Conservation (phyloP, 345 rosid species). For the Brassica juncea region DNA sequence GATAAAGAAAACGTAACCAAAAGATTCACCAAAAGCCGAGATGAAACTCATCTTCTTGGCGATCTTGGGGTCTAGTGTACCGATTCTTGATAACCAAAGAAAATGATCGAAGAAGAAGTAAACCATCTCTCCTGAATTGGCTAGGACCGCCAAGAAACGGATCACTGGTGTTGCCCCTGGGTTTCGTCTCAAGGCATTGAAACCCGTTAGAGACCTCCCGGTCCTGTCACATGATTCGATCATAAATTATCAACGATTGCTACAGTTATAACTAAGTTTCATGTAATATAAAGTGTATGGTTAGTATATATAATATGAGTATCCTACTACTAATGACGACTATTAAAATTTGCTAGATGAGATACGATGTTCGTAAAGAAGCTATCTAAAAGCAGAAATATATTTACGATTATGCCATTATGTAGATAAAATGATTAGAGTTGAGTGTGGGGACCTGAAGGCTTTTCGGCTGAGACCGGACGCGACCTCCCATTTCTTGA, state of each 20-base stretch:
- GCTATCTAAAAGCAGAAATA: background rate
- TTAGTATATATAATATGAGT: background rate
- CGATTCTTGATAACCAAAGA: slow-evolving; percentile 92
- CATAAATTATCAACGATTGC: background rate
- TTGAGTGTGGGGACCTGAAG: slow-evolving; percentile 44
- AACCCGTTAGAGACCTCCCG: slow-evolving; percentile 90
- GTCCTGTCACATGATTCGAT: slow-evolving; percentile 41
- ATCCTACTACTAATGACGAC: background rate
- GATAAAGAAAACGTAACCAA: slow-evolving; percentile 85
- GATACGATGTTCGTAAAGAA: background rate
- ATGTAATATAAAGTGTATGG: slow-evolving; percentile 1
- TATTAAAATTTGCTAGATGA: slow-evolving; percentile 4
- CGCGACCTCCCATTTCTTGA: slow-evolving; percentile 93
- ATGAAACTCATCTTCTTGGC: slow-evolving; percentile 85
- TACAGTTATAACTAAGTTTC: background rate
- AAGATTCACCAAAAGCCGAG: slow-evolving; percentile 97
- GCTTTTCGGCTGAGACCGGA: slow-evolving; percentile 96
- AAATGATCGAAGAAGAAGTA: slow-evolving; percentile 94
- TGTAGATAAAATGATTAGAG: slow-evolving; percentile 22
- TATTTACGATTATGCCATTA: slow-evolving; percentile 23
- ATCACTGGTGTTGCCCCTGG: slow-evolving; percentile 61
- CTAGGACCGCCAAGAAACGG: slow-evolving; percentile 58
- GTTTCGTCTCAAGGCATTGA: slow-evolving; percentile 72
- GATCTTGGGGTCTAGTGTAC: slow-evolving; percentile 62
- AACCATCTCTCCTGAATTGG: slow-evolving; percentile 94